Conservation (phyloP, 768 basidiomycete genomes). For the Russula virescens region DNA sequence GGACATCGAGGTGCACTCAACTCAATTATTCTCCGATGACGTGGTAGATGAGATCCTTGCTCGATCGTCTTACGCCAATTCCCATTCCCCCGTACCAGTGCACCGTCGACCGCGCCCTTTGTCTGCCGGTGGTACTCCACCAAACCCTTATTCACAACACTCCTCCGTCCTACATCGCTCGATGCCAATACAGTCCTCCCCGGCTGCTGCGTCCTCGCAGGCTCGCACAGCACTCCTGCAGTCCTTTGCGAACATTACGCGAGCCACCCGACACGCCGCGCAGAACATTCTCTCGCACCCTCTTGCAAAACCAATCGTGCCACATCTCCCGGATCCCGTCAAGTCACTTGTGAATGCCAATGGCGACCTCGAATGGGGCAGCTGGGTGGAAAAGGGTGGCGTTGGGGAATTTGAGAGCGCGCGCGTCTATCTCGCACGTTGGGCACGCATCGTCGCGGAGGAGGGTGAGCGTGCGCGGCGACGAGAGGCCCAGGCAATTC, state of each 20-base stretch:
- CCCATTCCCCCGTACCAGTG: slow-evolving; percentile 77
- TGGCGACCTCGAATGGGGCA: slow-evolving; percentile 90
- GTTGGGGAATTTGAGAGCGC: slow-evolving; percentile 97
- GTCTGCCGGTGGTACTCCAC: slow-evolving; percentile 32
- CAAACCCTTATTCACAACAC: slow-evolving; percentile 56
- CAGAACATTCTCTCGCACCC: slow-evolving; percentile 95
- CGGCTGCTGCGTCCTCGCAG: slow-evolving; percentile 54
- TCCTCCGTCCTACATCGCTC: slow-evolving; percentile 80
- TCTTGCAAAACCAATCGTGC: slow-evolving; percentile 90
- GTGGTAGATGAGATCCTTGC: slow-evolving; percentile 84
- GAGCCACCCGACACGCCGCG: slow-evolving; percentile 87
- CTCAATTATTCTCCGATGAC: slow-evolving; percentile 75
- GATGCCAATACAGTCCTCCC: slow-evolving; percentile 47
- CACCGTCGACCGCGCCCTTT: slow-evolving; percentile 72
- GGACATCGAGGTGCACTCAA: slow-evolving; percentile 91
- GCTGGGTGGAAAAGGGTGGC: slow-evolving; percentile 88
- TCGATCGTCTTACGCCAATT: slow-evolving; percentile 69
- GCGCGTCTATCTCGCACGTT: slow-evolving; percentile 89
- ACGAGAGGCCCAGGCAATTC: slow-evolving; percentile 68
- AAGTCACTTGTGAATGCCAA: slow-evolving; percentile 82
- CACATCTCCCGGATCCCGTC: slow-evolving; percentile 93
- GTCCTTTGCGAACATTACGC: slow-evolving; percentile 90
- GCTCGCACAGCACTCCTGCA: slow-evolving; percentile 81
- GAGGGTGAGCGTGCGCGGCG: slow-evolving; percentile 89
- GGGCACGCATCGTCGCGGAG: slow-evolving; percentile 97